A percentile compares a stretch with the other conserved stretches of the same genome.
Evolutionary conservation across 2,329 filamentous ascomycete genomes (phyloP).

Genomic region (Lachnellula arida): DNA sequence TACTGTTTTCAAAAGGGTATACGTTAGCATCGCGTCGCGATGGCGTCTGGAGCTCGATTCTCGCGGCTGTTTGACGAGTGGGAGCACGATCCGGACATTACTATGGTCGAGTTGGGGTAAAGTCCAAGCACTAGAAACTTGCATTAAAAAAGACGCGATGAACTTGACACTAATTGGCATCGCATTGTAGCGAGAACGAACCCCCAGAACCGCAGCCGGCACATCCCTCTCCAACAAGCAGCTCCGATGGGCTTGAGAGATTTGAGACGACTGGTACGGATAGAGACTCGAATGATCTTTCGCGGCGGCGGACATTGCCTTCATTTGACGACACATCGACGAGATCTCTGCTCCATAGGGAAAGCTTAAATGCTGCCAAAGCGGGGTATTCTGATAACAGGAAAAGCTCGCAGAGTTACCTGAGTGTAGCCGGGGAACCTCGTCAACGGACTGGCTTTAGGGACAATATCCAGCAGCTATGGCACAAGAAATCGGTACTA

Average conservation of each 20-base stretch:
- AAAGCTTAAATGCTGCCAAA: not conserved
- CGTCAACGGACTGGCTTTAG: conserved; percentile 2
- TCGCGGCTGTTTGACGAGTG: conserved; percentile 11
- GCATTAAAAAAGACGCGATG: not conserved
- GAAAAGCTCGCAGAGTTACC: not conserved
- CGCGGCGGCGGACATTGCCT: not conserved
- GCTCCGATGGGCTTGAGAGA: not conserved
- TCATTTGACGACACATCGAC: conserved; percentile 4
- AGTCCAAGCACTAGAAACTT: not conserved
- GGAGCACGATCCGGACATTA: conserved; percentile 10
- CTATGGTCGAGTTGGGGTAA: conserved; percentile 12
- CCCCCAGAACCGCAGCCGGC: not conserved
- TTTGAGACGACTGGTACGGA: not conserved
- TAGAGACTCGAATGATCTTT: not conserved
- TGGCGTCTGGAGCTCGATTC: conserved; percentile 4
- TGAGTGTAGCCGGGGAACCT: not conserved
- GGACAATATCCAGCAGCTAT: not conserved
- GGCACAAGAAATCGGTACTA: conserved; percentile 1
- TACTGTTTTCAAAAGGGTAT: not conserved
- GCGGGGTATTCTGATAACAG: not conserved
- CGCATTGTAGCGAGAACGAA: not conserved
- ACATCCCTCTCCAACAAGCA: not conserved
- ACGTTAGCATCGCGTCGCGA: not conserved
- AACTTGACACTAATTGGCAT: not conserved
- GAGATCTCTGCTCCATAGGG: conserved; percentile 5